A percentile compares a stretch with the other conserved stretches of the same genome.
These are phyloP conservation scores for Tuber magnatum DNA, from an alignment of 495 filamentous ascomycete species.

Conservation along the genomic window DNA sequence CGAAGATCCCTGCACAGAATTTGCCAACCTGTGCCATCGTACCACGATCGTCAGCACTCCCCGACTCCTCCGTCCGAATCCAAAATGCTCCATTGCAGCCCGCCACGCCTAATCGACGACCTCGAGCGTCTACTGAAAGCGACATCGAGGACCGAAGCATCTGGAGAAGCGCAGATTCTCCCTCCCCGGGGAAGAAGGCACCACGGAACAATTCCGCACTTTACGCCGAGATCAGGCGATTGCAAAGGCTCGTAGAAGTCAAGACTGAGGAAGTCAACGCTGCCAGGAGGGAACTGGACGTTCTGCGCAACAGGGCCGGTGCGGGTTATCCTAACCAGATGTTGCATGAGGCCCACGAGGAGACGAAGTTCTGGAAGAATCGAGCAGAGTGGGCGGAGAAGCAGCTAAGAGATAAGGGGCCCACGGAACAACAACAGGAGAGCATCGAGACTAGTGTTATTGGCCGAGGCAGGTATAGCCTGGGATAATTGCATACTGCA, in stretches of 20 bases:
- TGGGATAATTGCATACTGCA: constrained; percentile 16
- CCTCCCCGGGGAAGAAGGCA: constrained; percentile 34
- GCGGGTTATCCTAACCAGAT: constrained; percentile 34
- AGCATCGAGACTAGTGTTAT: constrained; percentile 27
- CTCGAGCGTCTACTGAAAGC: constrained; percentile 33
- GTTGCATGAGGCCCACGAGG: constrained; percentile 36
- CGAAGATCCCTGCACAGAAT: constrained; percentile 21
- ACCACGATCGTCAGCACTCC: constrained; percentile 9
- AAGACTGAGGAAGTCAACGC: constrained; percentile 36
- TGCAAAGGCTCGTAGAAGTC: constrained; percentile 35
- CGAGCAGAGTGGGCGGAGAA: constrained; percentile 41
- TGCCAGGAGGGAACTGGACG: constrained; percentile 33
- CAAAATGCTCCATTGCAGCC: constrained; percentile 32
- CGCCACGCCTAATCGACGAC: constrained; percentile 36
- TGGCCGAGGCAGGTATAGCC: constrained; percentile 26
- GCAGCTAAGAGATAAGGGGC: constrained; percentile 27
- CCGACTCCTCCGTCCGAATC: constrained; percentile 28
- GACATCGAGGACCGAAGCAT: constrained; percentile 35
- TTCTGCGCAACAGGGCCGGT: constrained; percentile 35
- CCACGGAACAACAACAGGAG: constrained; percentile 23
- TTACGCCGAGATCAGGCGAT: constrained; percentile 37
- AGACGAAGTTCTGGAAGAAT: constrained; percentile 39
- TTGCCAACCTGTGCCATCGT: constrained; percentile 8
- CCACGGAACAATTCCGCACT: constrained; percentile 35
- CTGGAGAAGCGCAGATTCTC: constrained; percentile 23